Base-by-base conservation (phyloP, 352 stramenopile genomes). In the Aphanomyces cochlioides region DNA sequence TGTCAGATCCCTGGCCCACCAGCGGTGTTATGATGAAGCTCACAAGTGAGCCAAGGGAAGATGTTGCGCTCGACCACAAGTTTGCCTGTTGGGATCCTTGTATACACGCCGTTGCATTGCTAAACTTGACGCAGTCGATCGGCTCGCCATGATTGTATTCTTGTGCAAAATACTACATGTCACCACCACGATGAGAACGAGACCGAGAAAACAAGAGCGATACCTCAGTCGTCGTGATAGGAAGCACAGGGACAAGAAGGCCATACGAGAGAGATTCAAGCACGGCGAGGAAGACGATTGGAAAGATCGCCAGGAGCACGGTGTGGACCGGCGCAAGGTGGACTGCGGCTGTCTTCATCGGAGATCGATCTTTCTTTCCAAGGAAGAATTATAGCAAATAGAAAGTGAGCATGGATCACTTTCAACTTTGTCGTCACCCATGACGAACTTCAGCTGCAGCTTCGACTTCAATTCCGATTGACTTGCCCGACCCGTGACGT, bases 1-100 rank as follows among this genome's bases (percentile, higher is more conserved):
- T 67, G 69, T 93, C 86, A 0, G 86, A 93, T 15, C 80, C 82
- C 69, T 90, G 84, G 1, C 86, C 86, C 2, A 93, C 75, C 43
- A 90, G 80, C 17, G 86, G 81, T 36, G 86, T 85, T 47, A 91
- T 47, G 63, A 92, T 77, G 56, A 93, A 85, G 57, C 89, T 80
- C 39, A 79, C 77, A 28, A 84, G 60, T 1, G 75, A 89, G 17
- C 83, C 85, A 38, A 86, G 58, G 4, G 83, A 77, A n/a, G 81
- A 87, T 56, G 90, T 89, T 40, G 90, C 75, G 53, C 85, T 90
- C 7, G 83, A 88, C 68, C 86, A 79, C 84, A 82, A 90, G 41
- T 82, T 78, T 19, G 85, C 85, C 53, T 91, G 69, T 48, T 80
- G 80, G n/a, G 82, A 90, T 45, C 85, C 85, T 40, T 79, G 70